Base-by-base conservation (phyloP, 1,284 basidiomycete species). In the Tremellales sp. region DNA sequence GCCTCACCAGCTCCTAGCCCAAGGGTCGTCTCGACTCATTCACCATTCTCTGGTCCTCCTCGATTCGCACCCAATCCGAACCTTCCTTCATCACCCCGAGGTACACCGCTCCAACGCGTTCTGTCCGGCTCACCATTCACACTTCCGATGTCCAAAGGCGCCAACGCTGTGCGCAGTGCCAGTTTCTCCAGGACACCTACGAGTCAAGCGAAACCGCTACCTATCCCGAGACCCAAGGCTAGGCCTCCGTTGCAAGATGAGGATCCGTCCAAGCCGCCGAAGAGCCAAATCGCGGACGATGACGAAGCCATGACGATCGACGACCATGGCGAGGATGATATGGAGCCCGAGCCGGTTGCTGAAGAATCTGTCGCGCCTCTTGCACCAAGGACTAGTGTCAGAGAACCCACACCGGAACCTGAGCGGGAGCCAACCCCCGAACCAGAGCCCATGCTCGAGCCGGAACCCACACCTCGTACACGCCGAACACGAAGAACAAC, bases 21-120 rank as follows among this genome's bases (percentile, higher is more conserved):
- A 24, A 43, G 13, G 22, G 40, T 36, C 37, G 35, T 35, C 33
- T 45, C 31, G 26, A 49, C 8, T 26, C 19, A 46, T 11, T 63
- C 64, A 15, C 67, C 68, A 0, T 72, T 72, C 50, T 48, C 62
- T 8, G 70, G 70, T 4, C 70, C 70, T 21, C 70, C 70, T 2
- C 56, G 64, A 36, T 72, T 72, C 54, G 63, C 68, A 19, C 24
- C 43, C 41, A 43, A 42, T 15, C 40, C 49, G 11, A 25, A 25
- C 12, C 17, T 25, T 37, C 36, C 44, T 43, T 48, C 48, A 11
- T n/a, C 35, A 17, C 17, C 44, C 21, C 25, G 26, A 27, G 24
- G 40, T 17, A 36, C 51, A 29, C 46, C 59, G 8, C 57, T 40
- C 25, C 47, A 49, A 15, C 53, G 60, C 17, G 48, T 64, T 4